Base-by-base conservation (phyloP, 2,329 filamentous ascomycete genomes). In the Pezicula rhizophila region DNA sequence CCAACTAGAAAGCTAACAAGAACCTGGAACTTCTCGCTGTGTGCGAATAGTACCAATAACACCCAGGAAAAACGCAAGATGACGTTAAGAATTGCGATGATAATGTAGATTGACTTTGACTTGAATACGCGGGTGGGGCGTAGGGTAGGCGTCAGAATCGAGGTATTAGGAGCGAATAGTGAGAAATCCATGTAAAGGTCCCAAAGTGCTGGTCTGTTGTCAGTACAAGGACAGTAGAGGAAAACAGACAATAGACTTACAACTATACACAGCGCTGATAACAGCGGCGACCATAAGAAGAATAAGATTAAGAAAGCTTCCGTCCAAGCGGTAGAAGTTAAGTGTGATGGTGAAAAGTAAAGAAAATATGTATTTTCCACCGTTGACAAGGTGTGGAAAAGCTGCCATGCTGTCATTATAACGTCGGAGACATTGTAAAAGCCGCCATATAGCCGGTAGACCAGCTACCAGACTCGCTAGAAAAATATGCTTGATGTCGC, bases 141-240 rank as follows among this genome's bases (percentile, higher is more conserved):
- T 7, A 95, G 76, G 44, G 82, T 74, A 2, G 71, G 77, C 55
- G 85, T 72, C 15, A 38, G 14, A 15, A 38, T 15, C 8, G 78
- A 76, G 0, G 86, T 79, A 48, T 83, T 80, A 0, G 84, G 76
- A 57, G 95, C 89, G 4, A 90, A 77, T 23, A 96, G 74, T 51
- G 85, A 91, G 75, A 91, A 96, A 65, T 96, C 91, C 86, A 96
- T 95, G 57, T 88, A 84, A 2, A 96, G 70, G 61, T 96, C 91
- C 91, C 91, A 96, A 40, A 95, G 77, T 8, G 84, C 79, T 82
- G 46, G 5, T 8, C 40, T 20, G 43, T 45, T n/a, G 25, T 39
- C 15, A 8, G 33, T 17, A 20, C n/a, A 1, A 20, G 17, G 8
- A 20, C 28, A n/a, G 11, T 20, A 18, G 43, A 14, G 20, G 10